These are phyloP conservation scores for Guadua angustifolia DNA, from an alignment of 176 grass and related monocot species.

Conservation along the genomic window DNA sequence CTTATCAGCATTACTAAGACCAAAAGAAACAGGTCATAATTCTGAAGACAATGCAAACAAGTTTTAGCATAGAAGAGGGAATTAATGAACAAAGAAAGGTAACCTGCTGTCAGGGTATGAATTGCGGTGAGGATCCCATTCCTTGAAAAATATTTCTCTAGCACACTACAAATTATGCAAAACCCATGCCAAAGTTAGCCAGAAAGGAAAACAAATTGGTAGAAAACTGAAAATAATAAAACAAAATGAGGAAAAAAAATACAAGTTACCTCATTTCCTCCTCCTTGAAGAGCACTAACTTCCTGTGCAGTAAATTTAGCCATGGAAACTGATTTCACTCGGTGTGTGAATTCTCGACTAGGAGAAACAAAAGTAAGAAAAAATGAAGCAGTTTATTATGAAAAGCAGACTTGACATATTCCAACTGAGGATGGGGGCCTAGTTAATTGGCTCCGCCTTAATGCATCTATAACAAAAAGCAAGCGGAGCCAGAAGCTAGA, in stretches of 20 bases:
- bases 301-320: slow-evolving; percentile 99
- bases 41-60: slow-evolving; percentile 32
- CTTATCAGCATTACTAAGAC: slow-evolving; percentile 84
- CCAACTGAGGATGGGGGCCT: neutral
- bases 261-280: slow-evolving; percentile 82
- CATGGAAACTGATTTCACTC: slow-evolving; percentile 98
- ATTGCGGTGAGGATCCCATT: slow-evolving; percentile 89
- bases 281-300: slow-evolving; percentile 86
- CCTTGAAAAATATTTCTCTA: slow-evolving; percentile 88
- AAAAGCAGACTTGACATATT: neutral
- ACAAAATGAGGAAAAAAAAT: neutral
- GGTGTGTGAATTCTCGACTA: slow-evolving; percentile 93
- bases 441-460: neutral
- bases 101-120: slow-evolving; percentile 91
- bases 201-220: slow-evolving; percentile 22
- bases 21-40: slow-evolving; percentile 53
- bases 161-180: slow-evolving; percentile 66
- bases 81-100: slow-evolving; percentile 43
- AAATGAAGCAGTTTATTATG: slow-evolving; percentile 8
- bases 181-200: slow-evolving; percentile 27
- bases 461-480: slow-evolving; percentile 25
- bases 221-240: slow-evolving; percentile 32
- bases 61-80: slow-evolving; percentile 18
- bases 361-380: slow-evolving; percentile 31
- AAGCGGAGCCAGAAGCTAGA: neutral